Conservation (phyloP, 1,284 basidiomycete species). For the Apiotrichum laibachii region DNA sequence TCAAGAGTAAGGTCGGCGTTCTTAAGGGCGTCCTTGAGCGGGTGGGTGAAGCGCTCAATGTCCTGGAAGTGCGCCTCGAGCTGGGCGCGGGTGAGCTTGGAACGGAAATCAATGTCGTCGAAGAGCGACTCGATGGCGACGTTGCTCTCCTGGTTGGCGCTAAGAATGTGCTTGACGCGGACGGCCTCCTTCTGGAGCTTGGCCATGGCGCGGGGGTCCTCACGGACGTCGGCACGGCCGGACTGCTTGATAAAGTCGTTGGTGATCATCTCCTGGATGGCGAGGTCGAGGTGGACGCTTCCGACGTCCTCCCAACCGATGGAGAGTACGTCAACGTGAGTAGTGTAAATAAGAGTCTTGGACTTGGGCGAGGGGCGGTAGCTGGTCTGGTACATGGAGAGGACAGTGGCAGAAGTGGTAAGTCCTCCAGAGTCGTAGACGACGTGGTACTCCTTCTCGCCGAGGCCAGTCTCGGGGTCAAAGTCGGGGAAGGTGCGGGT, state of each 20-base stretch:
- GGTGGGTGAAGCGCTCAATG: constrained; percentile 61
- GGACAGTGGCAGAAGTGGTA: constrained; percentile 80
- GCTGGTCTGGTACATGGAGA: constrained; percentile 66
- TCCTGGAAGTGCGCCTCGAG: constrained; percentile 69
- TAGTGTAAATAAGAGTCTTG: constrained; percentile 58
- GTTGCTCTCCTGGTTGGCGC: constrained; percentile 80
- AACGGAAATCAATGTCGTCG: constrained; percentile 86
- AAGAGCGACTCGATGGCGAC: constrained; percentile 78
- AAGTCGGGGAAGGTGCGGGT: constrained; percentile 71
- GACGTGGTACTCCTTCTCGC: constrained; percentile 74
- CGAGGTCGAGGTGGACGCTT: constrained; percentile 78
- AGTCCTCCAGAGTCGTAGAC: constrained; percentile 93
- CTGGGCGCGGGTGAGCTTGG: constrained; percentile 68
- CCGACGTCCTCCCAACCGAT: constrained; percentile 78
- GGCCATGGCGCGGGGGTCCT: constrained; percentile 81
- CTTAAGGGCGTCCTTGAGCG: constrained; percentile 72
- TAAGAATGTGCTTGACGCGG: constrained; percentile 87
- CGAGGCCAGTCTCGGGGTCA: constrained; percentile 36
- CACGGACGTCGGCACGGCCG: constrained; percentile 31
- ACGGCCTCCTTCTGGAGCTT: constrained; percentile 91
- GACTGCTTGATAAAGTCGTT: constrained; percentile 67
- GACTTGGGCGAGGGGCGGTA: constrained; percentile 50
- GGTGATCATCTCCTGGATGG: constrained; percentile 76
- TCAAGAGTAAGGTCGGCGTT: constrained; percentile 68
- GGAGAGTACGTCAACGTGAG: constrained; percentile 70